phyloP scores from a whole-genome alignment of 805 yeast genomes.

The Myxozyma mucilagina region DNA sequence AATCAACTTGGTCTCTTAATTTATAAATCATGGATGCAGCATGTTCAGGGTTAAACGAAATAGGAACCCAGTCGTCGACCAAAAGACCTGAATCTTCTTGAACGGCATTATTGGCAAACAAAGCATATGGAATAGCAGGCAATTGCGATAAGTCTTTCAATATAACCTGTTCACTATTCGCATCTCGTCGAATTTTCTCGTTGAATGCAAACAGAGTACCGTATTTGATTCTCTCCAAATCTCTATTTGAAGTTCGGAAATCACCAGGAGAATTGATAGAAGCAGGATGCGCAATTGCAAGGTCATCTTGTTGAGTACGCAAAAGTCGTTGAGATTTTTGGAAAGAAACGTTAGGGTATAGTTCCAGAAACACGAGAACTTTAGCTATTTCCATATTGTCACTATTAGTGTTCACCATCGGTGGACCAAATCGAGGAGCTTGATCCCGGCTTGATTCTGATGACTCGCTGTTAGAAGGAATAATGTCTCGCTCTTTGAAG shows the following conservation, averaged over 20 bases:
- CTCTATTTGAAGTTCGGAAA: conserved; percentile 10
- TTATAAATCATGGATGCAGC: not conserved
- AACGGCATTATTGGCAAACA: conserved; percentile 10
- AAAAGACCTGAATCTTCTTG: not conserved
- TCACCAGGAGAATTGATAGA: conserved; percentile 24
- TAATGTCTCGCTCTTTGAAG: conserved; percentile 16
- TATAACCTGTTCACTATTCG: conserved; percentile 17
- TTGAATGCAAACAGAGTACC: conserved; percentile 22
- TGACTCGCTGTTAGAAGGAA: conserved; percentile 3
- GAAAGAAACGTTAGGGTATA: conserved; percentile 27
- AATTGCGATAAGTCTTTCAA: conserved; percentile 7
- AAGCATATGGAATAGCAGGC: conserved; percentile 3
- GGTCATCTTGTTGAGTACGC: conserved; percentile 18
- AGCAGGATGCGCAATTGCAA: conserved; percentile 19
- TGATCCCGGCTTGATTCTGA: conserved; percentile 19
- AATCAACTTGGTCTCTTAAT: not conserved
- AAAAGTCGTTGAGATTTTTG: not conserved
- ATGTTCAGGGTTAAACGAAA: conserved; percentile 4
- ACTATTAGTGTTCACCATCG: conserved; percentile 6
- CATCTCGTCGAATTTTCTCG: conserved; percentile 25
- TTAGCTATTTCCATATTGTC: conserved; percentile 17
- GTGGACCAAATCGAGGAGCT: conserved; percentile 6
- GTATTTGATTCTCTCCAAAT: not conserved
- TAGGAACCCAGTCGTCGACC: conserved; percentile 27
- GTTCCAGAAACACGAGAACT: conserved; percentile 16